phyloP scores from a whole-genome alignment of 441 rosid species.

The Hura crepitans region DNA sequence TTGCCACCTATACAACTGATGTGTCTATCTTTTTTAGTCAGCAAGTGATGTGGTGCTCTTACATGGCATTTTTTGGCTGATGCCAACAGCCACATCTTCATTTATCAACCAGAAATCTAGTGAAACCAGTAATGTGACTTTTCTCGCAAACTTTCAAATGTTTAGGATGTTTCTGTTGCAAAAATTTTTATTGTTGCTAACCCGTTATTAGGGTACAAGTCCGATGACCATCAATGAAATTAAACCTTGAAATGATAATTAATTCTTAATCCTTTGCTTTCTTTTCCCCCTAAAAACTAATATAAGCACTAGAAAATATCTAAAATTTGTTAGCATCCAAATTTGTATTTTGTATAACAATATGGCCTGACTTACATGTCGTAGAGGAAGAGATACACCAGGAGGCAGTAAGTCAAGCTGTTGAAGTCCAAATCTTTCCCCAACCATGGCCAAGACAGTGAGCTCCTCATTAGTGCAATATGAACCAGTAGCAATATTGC shows the following conservation, averaged over 20 bases:
- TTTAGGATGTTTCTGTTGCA: no score
- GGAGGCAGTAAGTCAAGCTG: slow-evolving; percentile 84
- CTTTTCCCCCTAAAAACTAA: background rate
- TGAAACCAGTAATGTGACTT: no score
- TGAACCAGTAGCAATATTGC: slow-evolving; percentile 74
- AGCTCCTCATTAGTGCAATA: slow-evolving; percentile 73
- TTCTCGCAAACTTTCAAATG: no score
- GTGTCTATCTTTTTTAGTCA: no score
- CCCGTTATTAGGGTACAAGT: no score
- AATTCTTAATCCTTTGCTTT: background rate
- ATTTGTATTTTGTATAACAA: slow-evolving; percentile 4
- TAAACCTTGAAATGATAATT: background rate
- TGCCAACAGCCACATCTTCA: no score
- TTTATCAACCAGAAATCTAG: no score
- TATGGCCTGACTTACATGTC: slow-evolving; percentile 70
- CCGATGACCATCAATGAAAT: no score
- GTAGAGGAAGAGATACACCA: slow-evolving; percentile 91
- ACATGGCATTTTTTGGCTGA: no score
- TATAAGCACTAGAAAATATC: background rate
- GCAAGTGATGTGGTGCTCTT: no score
- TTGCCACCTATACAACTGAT: no score
- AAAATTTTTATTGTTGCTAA: no score
- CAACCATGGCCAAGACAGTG: slow-evolving; percentile 89
- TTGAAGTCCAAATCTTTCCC: slow-evolving; percentile 90
- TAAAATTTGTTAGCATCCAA: slow-evolving; percentile 1